Evolutionary conservation across 371 early-diverging fungal genomes (phyloP).

Genomic region (Paraphysoderma sedebokerense): DNA sequence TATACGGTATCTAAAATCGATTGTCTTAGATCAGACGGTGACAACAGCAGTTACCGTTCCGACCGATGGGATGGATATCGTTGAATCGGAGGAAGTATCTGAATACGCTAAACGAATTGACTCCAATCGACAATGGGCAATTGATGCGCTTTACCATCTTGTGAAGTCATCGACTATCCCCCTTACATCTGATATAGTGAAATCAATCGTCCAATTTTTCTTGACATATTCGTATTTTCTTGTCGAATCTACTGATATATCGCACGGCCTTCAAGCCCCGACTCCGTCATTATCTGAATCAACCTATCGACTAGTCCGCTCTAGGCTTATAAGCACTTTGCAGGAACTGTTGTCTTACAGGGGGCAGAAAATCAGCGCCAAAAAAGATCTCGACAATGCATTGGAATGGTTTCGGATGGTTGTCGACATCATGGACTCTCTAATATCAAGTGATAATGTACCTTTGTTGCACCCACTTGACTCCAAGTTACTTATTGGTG

Average conservation of each 20-base stretch:
- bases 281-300: no score
- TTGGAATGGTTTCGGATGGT: no score
- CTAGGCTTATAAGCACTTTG: no score
- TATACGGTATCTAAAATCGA: constrained; percentile 43
- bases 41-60: not conserved
- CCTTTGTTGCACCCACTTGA: no score
- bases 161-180: constrained; percentile 50
- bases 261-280: no score
- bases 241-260: constrained; percentile 21
- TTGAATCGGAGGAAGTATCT: not conserved
- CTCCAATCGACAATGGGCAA: constrained; percentile 49
- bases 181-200: constrained; percentile 49
- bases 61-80: constrained; percentile 2
- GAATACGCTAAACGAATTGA: constrained; percentile 20
- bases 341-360: no score
- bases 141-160: constrained; percentile 60
- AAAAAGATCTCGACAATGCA: no score
- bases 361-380: no score
- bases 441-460: no score
- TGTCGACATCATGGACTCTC: no score
- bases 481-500: no score
- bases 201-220: constrained; percentile 40
- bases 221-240: constrained; percentile 54
- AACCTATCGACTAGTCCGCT: no score
- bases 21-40: constrained; percentile 29